Percentiles rank a stretch among this genome's conserved stretches.
phyloP scores from a whole-genome alignment of 2,329 filamentous ascomycete genomes.

The Rhynchosporium agropyri region DNA sequence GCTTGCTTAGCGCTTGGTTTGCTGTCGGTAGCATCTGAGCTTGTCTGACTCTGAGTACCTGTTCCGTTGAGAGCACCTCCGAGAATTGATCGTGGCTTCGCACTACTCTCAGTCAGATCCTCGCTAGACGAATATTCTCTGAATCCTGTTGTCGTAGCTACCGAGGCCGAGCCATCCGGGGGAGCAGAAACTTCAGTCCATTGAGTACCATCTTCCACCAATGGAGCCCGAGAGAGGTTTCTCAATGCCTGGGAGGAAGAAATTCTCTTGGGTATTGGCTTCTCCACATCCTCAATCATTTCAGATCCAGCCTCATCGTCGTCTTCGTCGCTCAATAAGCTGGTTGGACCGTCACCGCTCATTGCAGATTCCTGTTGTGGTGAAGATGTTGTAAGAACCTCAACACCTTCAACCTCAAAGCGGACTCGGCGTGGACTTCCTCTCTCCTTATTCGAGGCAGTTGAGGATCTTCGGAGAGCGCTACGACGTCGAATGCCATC shows the following conservation, averaged over 20 bases:
- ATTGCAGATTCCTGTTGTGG: conserved; percentile 42
- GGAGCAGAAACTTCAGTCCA: conserved; percentile 42
- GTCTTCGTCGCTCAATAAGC: conserved; percentile 28
- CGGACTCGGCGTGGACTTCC: conserved; percentile 63
- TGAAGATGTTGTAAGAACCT: conserved; percentile 62
- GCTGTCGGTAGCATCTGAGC: conserved; percentile 1
- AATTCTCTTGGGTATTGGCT: conserved; percentile 54
- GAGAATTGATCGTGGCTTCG: conserved; percentile 19
- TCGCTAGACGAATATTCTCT: conserved; percentile 30
- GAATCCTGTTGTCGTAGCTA: conserved; percentile 28
- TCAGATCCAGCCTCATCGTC: conserved; percentile 43
- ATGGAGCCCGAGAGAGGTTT: conserved; percentile 53
- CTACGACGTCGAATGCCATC: conserved; percentile 55
- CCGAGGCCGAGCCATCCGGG: conserved; percentile 41
- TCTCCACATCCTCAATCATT: conserved; percentile 42
- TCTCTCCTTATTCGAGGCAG: conserved; percentile 47
- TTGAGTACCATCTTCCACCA: conserved; percentile 48
- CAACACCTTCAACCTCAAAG: conserved; percentile 61
- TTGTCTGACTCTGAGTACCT: conserved; percentile 3
- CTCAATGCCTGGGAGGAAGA: conserved; percentile 59
- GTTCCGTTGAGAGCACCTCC: conserved; percentile 3
- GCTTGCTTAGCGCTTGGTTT: conserved; percentile 8
- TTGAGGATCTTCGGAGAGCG: conserved; percentile 59
- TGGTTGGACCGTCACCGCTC: conserved; percentile 26
- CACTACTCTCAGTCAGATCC: conserved; percentile 22